A percentile compares a stretch with the other conserved stretches of the same genome.
These are phyloP conservation scores for Aleurites moluccanus DNA, from an alignment of 441 rosid genomes.

Conservation along the genomic window DNA sequence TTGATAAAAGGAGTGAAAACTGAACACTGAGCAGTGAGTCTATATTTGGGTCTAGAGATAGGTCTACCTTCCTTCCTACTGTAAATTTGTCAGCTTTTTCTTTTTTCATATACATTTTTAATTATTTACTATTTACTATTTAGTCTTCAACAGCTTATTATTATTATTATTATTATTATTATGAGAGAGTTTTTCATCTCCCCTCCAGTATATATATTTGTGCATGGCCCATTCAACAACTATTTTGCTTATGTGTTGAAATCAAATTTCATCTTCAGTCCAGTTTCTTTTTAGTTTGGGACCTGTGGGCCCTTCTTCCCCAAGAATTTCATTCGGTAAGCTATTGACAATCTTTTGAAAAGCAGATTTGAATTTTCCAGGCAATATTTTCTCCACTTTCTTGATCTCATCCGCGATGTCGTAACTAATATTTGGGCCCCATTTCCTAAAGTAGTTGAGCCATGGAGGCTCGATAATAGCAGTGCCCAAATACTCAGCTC, in stretches of 20 bases:
- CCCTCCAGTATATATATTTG: no score
- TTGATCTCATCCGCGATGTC: conserved; percentile 43
- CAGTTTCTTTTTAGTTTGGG: conserved; percentile 70
- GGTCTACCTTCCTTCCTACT: no score
- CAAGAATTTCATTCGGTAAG: conserved; percentile 62
- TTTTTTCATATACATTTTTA: no score
- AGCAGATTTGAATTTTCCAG: conserved; percentile 50
- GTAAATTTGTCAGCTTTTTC: no score
- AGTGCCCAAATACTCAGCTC: conserved; percentile 52
- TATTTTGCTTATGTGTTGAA: background rate
- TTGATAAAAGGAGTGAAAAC: conserved; percentile 6
- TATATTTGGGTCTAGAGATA: no score
- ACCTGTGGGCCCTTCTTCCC: conserved; percentile 93
- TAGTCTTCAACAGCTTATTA: no score
- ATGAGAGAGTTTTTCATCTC: no score
- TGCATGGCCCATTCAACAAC: no score
- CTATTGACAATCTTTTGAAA: conserved; percentile 47
- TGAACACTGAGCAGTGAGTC: no score
- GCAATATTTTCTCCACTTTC: conserved; percentile 49
- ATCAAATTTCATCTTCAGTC: conserved; percentile 56
- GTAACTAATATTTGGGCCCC: conserved; percentile 81
- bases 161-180: no score
- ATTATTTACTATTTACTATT: no score
- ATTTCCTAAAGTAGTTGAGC: conserved; percentile 61
- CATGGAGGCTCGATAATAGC: conserved; percentile 54